Base-by-base conservation (phyloP, 176 grass and related monocot species). In the Carex myosuroides region DNA sequence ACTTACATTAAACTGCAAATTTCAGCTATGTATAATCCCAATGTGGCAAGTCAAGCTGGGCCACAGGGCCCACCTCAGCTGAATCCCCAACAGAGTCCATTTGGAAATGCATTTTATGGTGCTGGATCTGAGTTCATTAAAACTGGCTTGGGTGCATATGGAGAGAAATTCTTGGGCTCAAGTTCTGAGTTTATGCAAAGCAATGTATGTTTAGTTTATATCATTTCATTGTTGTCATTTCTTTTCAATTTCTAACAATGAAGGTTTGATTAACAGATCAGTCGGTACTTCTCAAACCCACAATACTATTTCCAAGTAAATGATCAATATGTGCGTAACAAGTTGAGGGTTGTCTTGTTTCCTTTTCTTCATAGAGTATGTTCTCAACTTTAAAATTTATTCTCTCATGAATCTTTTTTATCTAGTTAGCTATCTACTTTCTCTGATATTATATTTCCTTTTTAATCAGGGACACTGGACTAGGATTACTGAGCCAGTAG, bases 241-340 rank as follows among this genome's bases (percentile, higher is more conserved):
- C 6, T 32, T 53, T 78, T 29, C 26, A 18, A 52, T 78, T 50
- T 78, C 73, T 78, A 24, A 57, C 26, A 78, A 57, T 12, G 32
- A 78, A 3, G 13, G 24, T 3, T 37, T 9, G 42, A 85, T 32
- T 72, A 86, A 79, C 88, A 97, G 95, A 94, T 98, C 42, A 91
- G 79, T 79, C 85, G 85, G 66, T 98, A 98, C 81, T 91, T 94
- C 22, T 98, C 95, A 73, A 93, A 98, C 26, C 95, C 91, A 0
- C 95, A 98, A 54, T 98, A 98, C 73, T 98, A 98, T 82, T 94
- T 98, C 84, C 92, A 98, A 91, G 95, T 98, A 53, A 98, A 98
- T 86, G 92, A 93, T 80, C 95, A 94, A 85, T 98, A 94, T 84
- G 95, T 94, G 66, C 56, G 92, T 72, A 98, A 98, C 86, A 98